phyloP scores from a whole-genome alignment of 106 monocot genomes.

The Acorus gramineus region DNA sequence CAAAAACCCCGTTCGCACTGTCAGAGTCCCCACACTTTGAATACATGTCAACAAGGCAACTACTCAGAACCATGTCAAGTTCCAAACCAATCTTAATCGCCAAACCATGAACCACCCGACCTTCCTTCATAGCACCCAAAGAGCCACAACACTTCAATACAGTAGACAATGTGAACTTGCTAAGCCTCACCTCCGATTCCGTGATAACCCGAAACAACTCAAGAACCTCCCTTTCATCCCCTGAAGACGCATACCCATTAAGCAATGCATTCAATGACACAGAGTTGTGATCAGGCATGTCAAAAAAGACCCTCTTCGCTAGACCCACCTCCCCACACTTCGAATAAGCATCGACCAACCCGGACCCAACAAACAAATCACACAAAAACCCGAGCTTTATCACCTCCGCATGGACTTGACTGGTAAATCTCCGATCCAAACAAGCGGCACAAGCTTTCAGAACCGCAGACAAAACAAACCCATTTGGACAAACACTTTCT shows the following conservation, averaged over 20 bases:
- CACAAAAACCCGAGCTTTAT: conserved; percentile 15
- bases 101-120: conserved; percentile 25
- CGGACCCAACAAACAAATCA: conserved; percentile 19
- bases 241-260: conserved; percentile 21
- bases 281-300: conserved; percentile 15
- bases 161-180: conserved; percentile 19
- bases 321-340: conserved; percentile 33
- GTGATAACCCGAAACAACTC: conserved; percentile 13
- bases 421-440: conserved; percentile 8
- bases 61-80: conserved; percentile 22
- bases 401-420: conserved; percentile 18
- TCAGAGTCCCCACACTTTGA: conserved; percentile 24
- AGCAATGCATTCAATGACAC: conserved; percentile 30
- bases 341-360: conserved; percentile 31
- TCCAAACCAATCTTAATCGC: conserved; percentile 28
- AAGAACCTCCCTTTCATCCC: conserved; percentile 19
- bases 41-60: conserved; percentile 47
- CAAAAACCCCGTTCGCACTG: conserved; percentile 27
- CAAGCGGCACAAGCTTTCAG: conserved; percentile 14
- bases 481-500: conserved; percentile 18
- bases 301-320: conserved; percentile 32
- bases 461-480: conserved; percentile 14
- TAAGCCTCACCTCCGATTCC: conserved; percentile 13
- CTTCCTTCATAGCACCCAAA: conserved; percentile 16
- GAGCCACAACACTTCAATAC: conserved; percentile 24